Base-by-base conservation (phyloP, 1,284 basidiomycete genomes). In the Fomes fomentarius region DNA sequence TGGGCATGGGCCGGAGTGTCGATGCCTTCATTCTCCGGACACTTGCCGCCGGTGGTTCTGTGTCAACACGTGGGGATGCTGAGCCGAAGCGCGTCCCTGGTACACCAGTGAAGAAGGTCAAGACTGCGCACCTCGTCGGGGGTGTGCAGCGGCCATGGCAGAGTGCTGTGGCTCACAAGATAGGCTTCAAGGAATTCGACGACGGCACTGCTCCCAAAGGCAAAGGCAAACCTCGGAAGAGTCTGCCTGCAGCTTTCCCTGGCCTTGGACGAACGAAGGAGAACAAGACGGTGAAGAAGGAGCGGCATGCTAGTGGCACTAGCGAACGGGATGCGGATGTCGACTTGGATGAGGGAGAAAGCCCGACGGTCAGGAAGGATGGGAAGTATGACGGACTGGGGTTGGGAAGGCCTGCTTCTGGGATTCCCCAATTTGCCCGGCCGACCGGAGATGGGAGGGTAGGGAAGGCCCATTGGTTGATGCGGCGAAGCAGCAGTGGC, bases 61-160 rank as follows among this genome's bases (percentile, higher is more conserved):
- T 26, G 67, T 73, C 48, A 65, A 69, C 45, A 69, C 79, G 24
- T 79, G 75, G 76, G 19, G 71, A 69, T 26, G 76, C 78, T 47
- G 78, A 76, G 49, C 68, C 71, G 28, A 91, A 88, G 74, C 83
- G 76, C 46, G 81, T 83, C 14, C 90, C 90, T 4, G 89, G 86
- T 0, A 93, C 91, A 2, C 90, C 91, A 0, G 87, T 91, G 41
- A 93, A 93, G 76, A 84, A 79, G 64, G 69, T 76, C 53, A 86
- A 86, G 70, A 84, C 81, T 17, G 76, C 79, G 31, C 78, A 81
- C 61, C 71, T 89, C 39, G 76, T 77, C 38, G 80, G 61, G 24
- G 61, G 61, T 19, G 57, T 59, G 6, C 54, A 81, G 42, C 76
- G 89, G 10, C 87, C 85, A 4, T 91, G 89, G 88, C 89, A 90